Base-by-base conservation (phyloP, 305 asterid species). In the Plantago coronopus region DNA sequence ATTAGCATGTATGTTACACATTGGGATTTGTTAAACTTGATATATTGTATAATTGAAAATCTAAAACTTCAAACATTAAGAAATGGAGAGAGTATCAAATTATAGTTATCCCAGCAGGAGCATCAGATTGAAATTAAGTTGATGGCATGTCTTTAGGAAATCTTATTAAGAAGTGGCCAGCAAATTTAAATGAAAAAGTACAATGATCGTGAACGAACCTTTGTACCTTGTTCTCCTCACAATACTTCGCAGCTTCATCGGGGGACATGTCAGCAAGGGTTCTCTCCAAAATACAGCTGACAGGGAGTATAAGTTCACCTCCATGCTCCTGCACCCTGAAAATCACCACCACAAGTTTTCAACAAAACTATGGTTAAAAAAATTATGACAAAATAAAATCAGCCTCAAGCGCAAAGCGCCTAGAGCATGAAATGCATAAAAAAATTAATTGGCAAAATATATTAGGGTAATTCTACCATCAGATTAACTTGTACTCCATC, bases 281-380 rank as follows among this genome's bases (percentile, higher is more conserved):
- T 72, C 89, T 89, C 83, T 93, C 99, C 37, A 93, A 81, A 69
- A 79, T 84, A 75, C 96, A 83, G 67, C 99, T 93, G 75, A 93
- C 82, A 69, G 99, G 99, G 71, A 89, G 81, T 63, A 93, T 85
- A 66, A 68, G 64, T 69, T 81, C 99, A 69, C 91, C 99, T 57
- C 99, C 99, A 75, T 93, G 99, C 79, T 93, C 99, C 69, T 93
- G 99, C 76, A 93, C 97, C 99, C 99, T 93, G 67, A 54, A 70
- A 65, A 71, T 63, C 34, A 64, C 27, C 44, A 64, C 62, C 38
- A 61, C 45, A 45, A 55, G 60, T 38, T 22, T 11, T 17, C 22
- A 62, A 48, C 57, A 65, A 61, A 44, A n/a, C 51, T 17, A 54
- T 2, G 14, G 48, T 3, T 45, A 38, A 6, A 37, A 20, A 61